These are phyloP conservation scores for Ceratocystis diversiconidia DNA, from an alignment of 2,329 filamentous ascomycete genomes.

Conservation along the genomic window DNA sequence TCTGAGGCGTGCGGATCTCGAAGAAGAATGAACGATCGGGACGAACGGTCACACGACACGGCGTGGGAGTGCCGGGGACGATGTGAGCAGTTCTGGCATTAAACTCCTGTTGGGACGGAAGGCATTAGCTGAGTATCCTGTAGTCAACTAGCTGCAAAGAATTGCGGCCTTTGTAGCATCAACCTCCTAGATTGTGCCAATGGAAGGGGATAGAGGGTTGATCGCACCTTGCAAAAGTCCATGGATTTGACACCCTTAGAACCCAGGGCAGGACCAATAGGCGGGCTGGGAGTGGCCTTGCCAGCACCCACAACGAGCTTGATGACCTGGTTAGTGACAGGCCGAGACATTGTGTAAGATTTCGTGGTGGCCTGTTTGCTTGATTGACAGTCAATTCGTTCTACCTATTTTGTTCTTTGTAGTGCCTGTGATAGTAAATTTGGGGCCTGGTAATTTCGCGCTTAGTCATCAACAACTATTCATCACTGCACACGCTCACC, in stretches of 20 bases:
- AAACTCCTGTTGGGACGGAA: constrained; percentile 60
- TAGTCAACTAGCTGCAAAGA: neutral
- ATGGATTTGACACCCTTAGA: constrained; percentile 98
- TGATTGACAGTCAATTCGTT: neutral
- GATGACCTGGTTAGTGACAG: constrained; percentile 56
- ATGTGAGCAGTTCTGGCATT: constrained; percentile 87
- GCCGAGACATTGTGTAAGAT: constrained; percentile 36
- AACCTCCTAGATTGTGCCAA: neutral
- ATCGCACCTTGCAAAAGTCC: constrained; percentile 89
- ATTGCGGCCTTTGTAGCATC: neutral
- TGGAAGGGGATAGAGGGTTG: neutral
- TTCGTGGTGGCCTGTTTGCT: neutral
- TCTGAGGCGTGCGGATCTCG: constrained; percentile 86
- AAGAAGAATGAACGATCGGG: constrained; percentile 89
- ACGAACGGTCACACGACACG: constrained; percentile 79
- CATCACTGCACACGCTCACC: neutral
- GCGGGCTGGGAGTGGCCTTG: constrained; percentile 85
- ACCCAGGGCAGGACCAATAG: constrained; percentile 88
- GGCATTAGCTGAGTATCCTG: neutral
- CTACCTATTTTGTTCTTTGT: neutral
- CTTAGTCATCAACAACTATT: constrained; percentile 13
- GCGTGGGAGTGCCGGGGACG: constrained; percentile 67
- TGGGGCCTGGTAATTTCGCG: neutral
- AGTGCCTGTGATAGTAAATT: constrained; percentile 14
- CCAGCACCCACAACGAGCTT: constrained; percentile 97